Conservation (phyloP, 1,139 yeast species). For the Blastobotrys petasosporus region DNA sequence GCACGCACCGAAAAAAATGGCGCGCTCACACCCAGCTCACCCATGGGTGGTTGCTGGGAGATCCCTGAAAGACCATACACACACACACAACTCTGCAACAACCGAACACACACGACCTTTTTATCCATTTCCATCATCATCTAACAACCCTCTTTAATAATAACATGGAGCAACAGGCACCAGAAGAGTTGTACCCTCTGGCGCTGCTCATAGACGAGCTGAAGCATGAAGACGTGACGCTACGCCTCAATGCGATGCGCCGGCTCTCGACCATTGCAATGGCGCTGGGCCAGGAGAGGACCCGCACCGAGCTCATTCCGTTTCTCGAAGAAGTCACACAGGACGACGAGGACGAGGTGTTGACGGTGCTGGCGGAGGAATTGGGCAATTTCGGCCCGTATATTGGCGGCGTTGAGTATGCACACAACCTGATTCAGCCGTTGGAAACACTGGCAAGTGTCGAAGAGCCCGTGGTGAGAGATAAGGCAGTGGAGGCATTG, state of each 20-base stretch:
- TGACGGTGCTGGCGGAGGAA: conserved; percentile 88
- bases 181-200: conserved; percentile 78
- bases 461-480: conserved; percentile 97
- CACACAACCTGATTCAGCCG: conserved; percentile 75
- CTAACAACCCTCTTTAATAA: no score
- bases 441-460: conserved; percentile 83
- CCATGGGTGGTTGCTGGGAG: no score
- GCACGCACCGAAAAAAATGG: no score
- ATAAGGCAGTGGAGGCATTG: conserved; percentile 84
- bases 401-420: conserved; percentile 80
- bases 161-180: conserved; percentile 6
- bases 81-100: no score
- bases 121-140: no score
- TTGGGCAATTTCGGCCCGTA: conserved; percentile 80
- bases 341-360: conserved; percentile 97
- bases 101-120: no score
- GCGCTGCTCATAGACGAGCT: conserved; percentile 96
- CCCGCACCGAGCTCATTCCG: conserved; percentile 83
- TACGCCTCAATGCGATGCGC: conserved; percentile 92
- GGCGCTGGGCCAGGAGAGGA: conserved; percentile 92
- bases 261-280: conserved; percentile 89
- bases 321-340: conserved; percentile 87
- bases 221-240: conserved; percentile 89
- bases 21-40: no score
- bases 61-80: no score